Evolutionary conservation across 495 filamentous ascomycete species (phyloP).

Genomic region (Echria macrotheca): DNA sequence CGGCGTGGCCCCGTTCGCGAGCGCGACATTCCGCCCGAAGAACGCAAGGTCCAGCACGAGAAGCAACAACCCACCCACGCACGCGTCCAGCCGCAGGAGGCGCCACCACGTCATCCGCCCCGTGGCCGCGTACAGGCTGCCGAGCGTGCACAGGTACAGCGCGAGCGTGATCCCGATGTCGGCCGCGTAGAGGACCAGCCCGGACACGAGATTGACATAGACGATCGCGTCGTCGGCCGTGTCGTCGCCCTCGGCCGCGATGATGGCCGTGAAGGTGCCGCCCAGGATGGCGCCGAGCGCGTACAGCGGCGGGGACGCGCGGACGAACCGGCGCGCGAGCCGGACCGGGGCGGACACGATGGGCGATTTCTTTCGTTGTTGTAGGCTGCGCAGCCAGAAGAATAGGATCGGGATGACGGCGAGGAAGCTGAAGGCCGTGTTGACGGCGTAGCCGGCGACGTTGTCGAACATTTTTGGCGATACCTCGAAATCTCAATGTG

Average conservation of each 20-base stretch:
- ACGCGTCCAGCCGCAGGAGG: conserved; percentile 3
- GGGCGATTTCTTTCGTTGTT: not conserved
- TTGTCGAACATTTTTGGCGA: not conserved
- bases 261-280: not conserved
- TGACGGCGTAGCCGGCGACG: not conserved
- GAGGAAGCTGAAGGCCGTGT: not conserved
- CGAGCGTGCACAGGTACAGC: not conserved
- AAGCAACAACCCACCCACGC: not conserved
- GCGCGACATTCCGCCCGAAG: not conserved
- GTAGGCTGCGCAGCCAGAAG: conserved; percentile 3
- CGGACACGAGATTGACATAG: not conserved
- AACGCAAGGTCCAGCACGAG: not conserved
- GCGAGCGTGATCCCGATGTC: conserved; percentile 1
- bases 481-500: not conserved
- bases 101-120: not conserved
- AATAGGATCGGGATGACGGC: not conserved
- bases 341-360: not conserved
- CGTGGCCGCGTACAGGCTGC: not conserved
- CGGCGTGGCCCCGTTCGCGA: not conserved
- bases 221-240: not conserved
- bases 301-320: not conserved
- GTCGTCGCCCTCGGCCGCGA: not conserved
- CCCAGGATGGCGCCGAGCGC: not conserved
- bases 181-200: not conserved
- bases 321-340: not conserved